These are phyloP conservation scores for Podila epicladia DNA, from an alignment of 192 early-diverging fungal genomes.

Conservation along the genomic window DNA sequence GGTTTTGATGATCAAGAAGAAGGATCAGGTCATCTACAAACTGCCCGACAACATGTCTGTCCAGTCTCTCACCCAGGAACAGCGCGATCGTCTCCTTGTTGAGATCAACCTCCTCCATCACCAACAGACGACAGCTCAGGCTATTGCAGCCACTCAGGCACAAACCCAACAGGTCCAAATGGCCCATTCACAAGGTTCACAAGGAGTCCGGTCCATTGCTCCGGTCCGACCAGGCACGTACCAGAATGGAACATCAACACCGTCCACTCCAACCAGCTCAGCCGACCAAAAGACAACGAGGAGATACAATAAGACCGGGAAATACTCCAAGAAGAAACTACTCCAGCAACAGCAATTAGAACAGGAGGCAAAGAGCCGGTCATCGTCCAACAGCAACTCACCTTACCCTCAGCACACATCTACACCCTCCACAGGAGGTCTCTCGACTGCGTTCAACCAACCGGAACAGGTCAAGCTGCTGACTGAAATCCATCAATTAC, in stretches of 20 bases:
- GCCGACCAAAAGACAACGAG: constrained; percentile 56
- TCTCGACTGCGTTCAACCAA: constrained; percentile 18
- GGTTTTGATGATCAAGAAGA: constrained; percentile 53
- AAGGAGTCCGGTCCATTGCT: constrained; percentile 25
- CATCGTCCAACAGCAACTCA: background rate
- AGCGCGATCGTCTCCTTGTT: constrained; percentile 51
- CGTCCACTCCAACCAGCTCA: constrained; percentile 13
- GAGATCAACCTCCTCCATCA: constrained; percentile 61
- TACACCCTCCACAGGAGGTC: background rate
- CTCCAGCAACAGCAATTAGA: constrained; percentile 27
- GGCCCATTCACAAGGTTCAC: constrained; percentile 16
- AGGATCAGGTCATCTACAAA: constrained; percentile 65
- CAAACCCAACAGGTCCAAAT: constrained; percentile 36
- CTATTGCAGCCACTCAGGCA: constrained; percentile 30
- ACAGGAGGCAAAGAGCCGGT: background rate
- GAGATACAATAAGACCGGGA: constrained; percentile 68
- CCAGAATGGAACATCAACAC: constrained; percentile 8
- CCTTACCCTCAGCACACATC: background rate
- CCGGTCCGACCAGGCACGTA: constrained; percentile 7
- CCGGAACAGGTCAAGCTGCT: constrained; percentile 27
- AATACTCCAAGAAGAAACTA: constrained; percentile 65
- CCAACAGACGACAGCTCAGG: constrained; percentile 44
- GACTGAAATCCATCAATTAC: constrained; percentile 31
- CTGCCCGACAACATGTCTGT: constrained; percentile 65
- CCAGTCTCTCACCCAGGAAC: constrained; percentile 52